These are phyloP conservation scores for Olyra latifolia DNA, from an alignment of 176 grass and related monocot genomes.

Conservation along the genomic window DNA sequence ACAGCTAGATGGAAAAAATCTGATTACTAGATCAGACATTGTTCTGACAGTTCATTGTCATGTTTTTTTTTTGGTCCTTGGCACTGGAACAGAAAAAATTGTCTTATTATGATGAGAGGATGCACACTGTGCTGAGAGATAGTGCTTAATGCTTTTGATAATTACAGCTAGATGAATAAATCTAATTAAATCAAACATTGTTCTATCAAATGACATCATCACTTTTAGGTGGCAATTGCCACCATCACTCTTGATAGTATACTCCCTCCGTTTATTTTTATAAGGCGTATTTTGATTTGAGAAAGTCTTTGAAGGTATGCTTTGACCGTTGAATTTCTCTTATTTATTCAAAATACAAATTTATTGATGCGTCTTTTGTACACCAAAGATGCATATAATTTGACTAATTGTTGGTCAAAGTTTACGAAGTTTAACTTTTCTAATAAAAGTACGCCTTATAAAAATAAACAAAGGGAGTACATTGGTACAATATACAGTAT, in stretches of 20 bases:
- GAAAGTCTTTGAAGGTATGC: too few relatives aligned
- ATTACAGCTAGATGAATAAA: not conserved
- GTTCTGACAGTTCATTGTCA: not conserved
- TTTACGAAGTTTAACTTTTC: too few relatives aligned
- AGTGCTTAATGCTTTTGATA: not conserved
- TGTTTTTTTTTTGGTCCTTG: conserved; percentile 40
- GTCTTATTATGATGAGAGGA: conserved; percentile 20
- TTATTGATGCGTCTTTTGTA: too few relatives aligned
- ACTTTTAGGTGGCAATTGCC: conserved; percentile 3
- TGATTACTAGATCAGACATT: not conserved
- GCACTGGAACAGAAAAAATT: conserved; percentile 38
- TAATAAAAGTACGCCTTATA: too few relatives aligned
- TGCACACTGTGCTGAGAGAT: not conserved
- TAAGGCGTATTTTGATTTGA: too few relatives aligned
- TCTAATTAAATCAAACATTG: not conserved
- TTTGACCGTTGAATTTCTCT: too few relatives aligned
- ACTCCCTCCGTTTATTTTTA: too few relatives aligned
- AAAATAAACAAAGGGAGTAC: too few relatives aligned
- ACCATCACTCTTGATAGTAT: not conserved
- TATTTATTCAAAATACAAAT: too few relatives aligned
- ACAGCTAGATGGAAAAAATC: not conserved
- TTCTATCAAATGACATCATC: not conserved
- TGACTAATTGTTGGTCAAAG: too few relatives aligned
- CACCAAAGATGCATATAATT: too few relatives aligned
- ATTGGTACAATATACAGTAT: not conserved